Base-by-base conservation (phyloP, 2,329 filamentous ascomycete genomes). In the Drechslera avenae region DNA sequence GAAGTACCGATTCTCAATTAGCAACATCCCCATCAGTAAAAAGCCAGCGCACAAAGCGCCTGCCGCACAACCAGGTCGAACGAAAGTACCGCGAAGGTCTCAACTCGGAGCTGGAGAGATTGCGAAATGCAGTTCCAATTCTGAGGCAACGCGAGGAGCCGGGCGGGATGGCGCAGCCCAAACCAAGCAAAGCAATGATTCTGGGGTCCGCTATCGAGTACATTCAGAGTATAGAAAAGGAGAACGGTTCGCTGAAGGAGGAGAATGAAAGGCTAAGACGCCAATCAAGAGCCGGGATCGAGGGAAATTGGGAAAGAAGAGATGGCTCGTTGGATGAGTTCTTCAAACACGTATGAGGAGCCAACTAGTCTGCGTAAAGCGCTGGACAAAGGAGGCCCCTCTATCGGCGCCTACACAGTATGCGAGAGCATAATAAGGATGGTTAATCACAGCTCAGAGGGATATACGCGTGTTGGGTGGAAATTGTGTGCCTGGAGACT, bases 11-110 rank as follows among this genome's bases (percentile, higher is more conserved):
- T 18, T 48, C 44, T 14, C 52, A 53, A 33, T 52, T 59, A n/a
- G 34, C 51, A 13, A 41, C 50, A 17, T 52, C 49, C 39, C 43
- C 49, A 6, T 33, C 44, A 14, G 26, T 21, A 10, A 64, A 66
- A 39, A 51, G 48, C 39, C 57, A 52, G 21, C 56, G 58, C 47
- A 54, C 61, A 14, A 55, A 43, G 32, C 66, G 64, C 17, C 57
- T 64, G n/a, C 71, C 71, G 10, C 70, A 73, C 58, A 73, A 73
- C 42, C 69, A 73, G 46, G 67, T 72, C 36, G 68, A 64, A 30
- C 60, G 62, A 45, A 64, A 64, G 41, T 64, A 64, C 39, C 62
- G 62, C 34, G 62, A 64, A 39, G 68, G 68, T 13, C 59, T 71
- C 18, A 71, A 71, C 31, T 59, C 62, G 2, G 66, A 69, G 32